These are phyloP conservation scores for Leishmania gerbilli DNA, from an alignment of 208 protist genomes.

Conservation along the genomic window DNA sequence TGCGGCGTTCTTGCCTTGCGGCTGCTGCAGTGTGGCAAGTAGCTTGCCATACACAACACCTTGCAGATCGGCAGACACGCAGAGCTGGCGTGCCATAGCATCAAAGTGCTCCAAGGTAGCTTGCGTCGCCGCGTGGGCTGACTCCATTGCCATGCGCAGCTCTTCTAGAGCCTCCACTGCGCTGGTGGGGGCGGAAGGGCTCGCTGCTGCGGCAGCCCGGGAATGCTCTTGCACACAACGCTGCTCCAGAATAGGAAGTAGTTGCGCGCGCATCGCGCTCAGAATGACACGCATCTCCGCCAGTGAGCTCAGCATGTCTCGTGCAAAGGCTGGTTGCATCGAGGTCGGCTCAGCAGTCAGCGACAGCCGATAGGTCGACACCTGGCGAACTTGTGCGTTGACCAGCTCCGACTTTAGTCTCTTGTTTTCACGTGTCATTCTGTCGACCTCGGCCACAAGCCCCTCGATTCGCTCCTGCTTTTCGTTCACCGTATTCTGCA, in stretches of 20 bases:
- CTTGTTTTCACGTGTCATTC: background rate
- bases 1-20: background rate
- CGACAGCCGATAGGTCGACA: background rate
- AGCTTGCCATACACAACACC: conserved; percentile 30
- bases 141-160: conserved; percentile 28
- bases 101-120: conserved; percentile 7
- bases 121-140: conserved; percentile 19
- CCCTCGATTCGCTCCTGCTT: conserved; percentile 21
- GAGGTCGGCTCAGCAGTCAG: background rate
- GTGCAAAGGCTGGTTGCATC: background rate
- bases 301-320: conserved; percentile 18
- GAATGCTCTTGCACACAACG: conserved; percentile 1
- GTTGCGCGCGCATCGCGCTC: conserved; percentile 13
- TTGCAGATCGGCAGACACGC: conserved; percentile 20
- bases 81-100: conserved; percentile 8
- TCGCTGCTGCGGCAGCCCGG: background rate
- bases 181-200: background rate
- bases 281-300: conserved; percentile 7
- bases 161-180: conserved; percentile 13
- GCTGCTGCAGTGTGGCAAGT: conserved; percentile 10
- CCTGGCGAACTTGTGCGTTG: background rate
- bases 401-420: conserved; percentile 16
- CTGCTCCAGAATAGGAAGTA: conserved; percentile 8
- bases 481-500: background rate
- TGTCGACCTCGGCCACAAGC: conserved; percentile 19